Conservation (phyloP, 73 alveolate species). For the Halteria grandinella region DNA sequence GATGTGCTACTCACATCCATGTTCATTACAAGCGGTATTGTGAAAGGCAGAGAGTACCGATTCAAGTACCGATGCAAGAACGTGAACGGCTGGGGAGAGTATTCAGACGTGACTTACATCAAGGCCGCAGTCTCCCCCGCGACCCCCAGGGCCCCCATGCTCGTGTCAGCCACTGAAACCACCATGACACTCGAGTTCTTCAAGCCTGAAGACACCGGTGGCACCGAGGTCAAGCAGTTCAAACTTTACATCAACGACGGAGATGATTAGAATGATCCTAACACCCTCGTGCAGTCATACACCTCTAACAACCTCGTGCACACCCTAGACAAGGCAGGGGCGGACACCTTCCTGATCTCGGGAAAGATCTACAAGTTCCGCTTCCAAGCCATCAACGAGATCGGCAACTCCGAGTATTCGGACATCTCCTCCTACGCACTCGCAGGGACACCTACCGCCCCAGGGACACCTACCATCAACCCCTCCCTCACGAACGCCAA, state of each 20-base stretch:
- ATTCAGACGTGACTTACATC: conserved; percentile 43
- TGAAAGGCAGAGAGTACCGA: conserved; percentile 52
- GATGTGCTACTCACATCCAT: conserved; percentile 15
- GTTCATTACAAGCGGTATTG: conserved; percentile 34
- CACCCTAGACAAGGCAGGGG: background rate
- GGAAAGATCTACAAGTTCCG: conserved; percentile 56
- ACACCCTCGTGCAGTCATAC: conserved; percentile 44
- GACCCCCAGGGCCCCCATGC: conserved; percentile 59
- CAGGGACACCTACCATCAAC: conserved; percentile 42
- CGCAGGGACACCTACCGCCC: conserved; percentile 47
- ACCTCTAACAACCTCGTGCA: conserved; percentile 45
- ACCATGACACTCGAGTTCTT: conserved; percentile 31
- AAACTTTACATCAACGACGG: conserved; percentile 42
- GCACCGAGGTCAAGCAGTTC: conserved; percentile 36
- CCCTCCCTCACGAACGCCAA: background rate
- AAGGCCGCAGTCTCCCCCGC: conserved; percentile 66
- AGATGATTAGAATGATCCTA: conserved; percentile 22
- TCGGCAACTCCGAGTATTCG: conserved; percentile 27
- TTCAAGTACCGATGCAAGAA: conserved; percentile 58
- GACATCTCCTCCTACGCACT: conserved; percentile 21
- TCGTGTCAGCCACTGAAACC: conserved; percentile 30
- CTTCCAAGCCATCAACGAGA: conserved; percentile 43
- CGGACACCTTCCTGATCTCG: conserved; percentile 1
- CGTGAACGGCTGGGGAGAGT: conserved; percentile 59
- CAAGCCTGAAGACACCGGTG: conserved; percentile 59